These are phyloP conservation scores for Torulaspora indica DNA, from an alignment of 805 yeast genomes.

Conservation along the genomic window DNA sequence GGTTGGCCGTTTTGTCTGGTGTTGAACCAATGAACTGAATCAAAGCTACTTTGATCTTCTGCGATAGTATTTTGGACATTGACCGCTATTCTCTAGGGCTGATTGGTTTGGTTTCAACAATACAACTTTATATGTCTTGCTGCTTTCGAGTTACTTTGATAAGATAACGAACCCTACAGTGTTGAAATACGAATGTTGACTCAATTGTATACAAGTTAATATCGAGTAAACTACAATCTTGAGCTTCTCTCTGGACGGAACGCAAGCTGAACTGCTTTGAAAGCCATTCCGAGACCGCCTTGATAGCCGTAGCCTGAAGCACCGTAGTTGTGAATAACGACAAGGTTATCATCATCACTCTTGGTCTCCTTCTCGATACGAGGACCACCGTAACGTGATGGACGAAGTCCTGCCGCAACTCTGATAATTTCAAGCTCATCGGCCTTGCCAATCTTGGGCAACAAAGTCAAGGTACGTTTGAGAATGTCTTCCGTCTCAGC, in stretches of 20 bases:
- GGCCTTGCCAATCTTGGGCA: slow-evolving; percentile 46
- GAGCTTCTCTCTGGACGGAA: slow-evolving; percentile 3
- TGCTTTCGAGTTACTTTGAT: neutral
- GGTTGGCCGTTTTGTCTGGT: slow-evolving; percentile 71
- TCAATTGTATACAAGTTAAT: neutral
- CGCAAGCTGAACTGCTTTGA: slow-evolving; percentile 41
- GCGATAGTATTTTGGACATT: slow-evolving; percentile 25
- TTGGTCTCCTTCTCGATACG: slow-evolving; percentile 54
- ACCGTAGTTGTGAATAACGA: slow-evolving; percentile 67
- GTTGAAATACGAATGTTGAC: neutral
- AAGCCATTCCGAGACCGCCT: slow-evolving; percentile 59
- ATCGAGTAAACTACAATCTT: neutral
- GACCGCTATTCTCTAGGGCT: neutral
- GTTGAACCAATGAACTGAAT: slow-evolving; percentile 72
- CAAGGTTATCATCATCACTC: slow-evolving; percentile 38
- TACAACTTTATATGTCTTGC: neutral
- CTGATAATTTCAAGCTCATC: slow-evolving; percentile 48
- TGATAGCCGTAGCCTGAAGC: slow-evolving; percentile 64
- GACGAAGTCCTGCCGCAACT: slow-evolving; percentile 71
- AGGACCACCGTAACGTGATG: slow-evolving; percentile 70
- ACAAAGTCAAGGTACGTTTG: slow-evolving; percentile 48
- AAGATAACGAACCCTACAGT: neutral
- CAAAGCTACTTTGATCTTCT: slow-evolving; percentile 71
- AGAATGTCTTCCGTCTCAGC: slow-evolving; percentile 59
- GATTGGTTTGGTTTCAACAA: no score